Percentiles rank a stretch among this genome's conserved stretches.
phyloP scores from a whole-genome alignment of 2,329 filamentous ascomycete genomes.

The Diplodia seriata region DNA sequence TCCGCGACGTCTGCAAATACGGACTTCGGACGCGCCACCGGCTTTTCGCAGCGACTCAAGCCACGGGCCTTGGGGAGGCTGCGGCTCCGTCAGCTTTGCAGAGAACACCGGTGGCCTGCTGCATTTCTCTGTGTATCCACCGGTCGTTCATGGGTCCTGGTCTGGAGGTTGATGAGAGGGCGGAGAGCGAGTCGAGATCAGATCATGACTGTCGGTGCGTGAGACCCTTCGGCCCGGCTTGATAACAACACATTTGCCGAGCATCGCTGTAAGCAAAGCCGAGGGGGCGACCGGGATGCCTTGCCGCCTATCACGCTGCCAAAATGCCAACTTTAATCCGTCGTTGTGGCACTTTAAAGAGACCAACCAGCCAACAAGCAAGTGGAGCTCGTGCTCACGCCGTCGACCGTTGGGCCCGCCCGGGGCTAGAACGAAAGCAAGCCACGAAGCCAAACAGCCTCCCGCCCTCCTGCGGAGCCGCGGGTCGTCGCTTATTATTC shows the following conservation, averaged over 20 bases:
- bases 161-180: too few species aligned
- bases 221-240: neutral
- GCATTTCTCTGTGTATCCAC: too few species aligned
- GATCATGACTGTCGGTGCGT: neutral
- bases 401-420: conserved; percentile 15
- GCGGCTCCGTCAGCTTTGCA: neutral
- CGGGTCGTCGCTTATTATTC: too few species aligned
- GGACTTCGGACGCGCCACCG: neutral
- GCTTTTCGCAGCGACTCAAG: neutral
- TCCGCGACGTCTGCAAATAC: conserved; percentile 6
- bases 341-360: too few species aligned
- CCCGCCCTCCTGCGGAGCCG: too few species aligned
- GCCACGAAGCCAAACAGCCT: too few species aligned
- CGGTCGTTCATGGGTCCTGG: neutral
- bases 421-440: too few species aligned
- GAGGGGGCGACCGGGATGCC: too few species aligned
- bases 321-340: too few species aligned
- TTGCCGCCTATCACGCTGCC: too few species aligned
- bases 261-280: neutral
- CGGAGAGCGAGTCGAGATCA: neutral
- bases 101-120: too few species aligned
- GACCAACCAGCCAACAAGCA: neutral
- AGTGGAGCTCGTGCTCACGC: neutral
- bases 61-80: neutral
- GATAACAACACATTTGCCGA: neutral